Percentiles rank a stretch among this genome's conserved stretches.
phyloP scores from a whole-genome alignment of 2,329 filamentous ascomycete species.

The Verticillium longisporum region DNA sequence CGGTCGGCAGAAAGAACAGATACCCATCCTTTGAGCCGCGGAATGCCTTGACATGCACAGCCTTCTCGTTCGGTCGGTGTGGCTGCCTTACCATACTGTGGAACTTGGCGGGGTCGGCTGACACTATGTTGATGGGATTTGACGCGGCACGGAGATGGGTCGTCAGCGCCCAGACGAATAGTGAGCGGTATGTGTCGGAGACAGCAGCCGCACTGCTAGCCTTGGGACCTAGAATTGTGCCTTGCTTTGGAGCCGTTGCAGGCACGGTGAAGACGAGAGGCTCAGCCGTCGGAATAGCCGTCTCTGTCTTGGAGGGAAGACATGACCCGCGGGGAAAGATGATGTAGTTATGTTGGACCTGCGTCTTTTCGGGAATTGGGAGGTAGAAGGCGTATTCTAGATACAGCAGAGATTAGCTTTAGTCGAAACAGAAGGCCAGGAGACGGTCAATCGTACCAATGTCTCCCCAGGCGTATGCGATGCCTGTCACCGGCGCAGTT shows the following conservation, averaged over 20 bases:
- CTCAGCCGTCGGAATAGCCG: constrained; percentile 32
- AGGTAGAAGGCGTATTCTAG: constrained; percentile 57
- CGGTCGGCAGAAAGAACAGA: constrained; percentile 59
- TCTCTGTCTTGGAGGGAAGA: constrained; percentile 39
- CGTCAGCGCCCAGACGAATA: constrained; percentile 56
- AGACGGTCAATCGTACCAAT: constrained; percentile 42
- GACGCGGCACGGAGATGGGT: constrained; percentile 42
- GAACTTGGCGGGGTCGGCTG: constrained; percentile 49
- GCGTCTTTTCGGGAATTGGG: constrained; percentile 58
- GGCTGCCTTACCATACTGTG: constrained; percentile 49
- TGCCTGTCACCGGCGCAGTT: constrained; percentile 42
- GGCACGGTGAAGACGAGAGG: constrained; percentile 60
- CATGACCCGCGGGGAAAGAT: constrained; percentile 51
- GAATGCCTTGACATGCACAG: constrained; percentile 60
- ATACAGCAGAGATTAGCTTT: not conserved
- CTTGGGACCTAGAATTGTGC: constrained; percentile 45
- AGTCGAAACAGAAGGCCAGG: too few relatives aligned
- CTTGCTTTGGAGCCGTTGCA: constrained; percentile 52
- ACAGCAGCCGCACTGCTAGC: constrained; percentile 43
- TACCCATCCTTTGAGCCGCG: constrained; percentile 63
- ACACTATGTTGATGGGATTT: constrained; percentile 40
- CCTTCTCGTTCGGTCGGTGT: constrained; percentile 53
- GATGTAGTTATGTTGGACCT: constrained; percentile 60
- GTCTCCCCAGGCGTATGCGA: constrained; percentile 53
- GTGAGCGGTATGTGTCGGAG: constrained; percentile 49